These are phyloP conservation scores for Graphium sp. DNA, from an alignment of 2,329 filamentous ascomycete species.

Conservation along the genomic window DNA sequence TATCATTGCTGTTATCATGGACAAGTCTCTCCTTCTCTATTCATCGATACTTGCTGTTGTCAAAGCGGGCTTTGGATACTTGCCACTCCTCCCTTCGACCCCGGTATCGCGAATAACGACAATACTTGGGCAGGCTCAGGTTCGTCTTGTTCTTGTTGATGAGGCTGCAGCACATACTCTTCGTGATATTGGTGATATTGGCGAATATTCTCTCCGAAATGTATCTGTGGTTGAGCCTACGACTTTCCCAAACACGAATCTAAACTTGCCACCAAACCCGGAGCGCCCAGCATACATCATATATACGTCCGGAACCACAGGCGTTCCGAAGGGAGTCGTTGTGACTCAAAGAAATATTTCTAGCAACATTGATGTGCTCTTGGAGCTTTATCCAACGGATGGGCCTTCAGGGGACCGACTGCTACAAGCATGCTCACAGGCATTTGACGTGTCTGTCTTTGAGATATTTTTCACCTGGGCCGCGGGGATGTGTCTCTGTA, in stretches of 20 bases:
- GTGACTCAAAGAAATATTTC: constrained; percentile 62
- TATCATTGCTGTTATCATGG: constrained; percentile 58
- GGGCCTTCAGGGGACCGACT: constrained; percentile 39
- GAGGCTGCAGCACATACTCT: constrained; percentile 8
- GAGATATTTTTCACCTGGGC: constrained; percentile 81
- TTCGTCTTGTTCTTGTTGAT: constrained; percentile 27
- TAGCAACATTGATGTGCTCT: constrained; percentile 56
- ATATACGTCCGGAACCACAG: constrained; percentile 74
- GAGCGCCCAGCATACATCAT: constrained; percentile 56
- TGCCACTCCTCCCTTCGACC: constrained; percentile 63
- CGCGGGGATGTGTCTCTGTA: constrained; percentile 62
- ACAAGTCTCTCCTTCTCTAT: constrained; percentile 61
- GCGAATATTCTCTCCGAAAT: no score
- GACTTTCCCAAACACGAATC: constrained; percentile 16
- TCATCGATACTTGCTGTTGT: constrained; percentile 55
- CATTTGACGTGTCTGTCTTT: constrained; percentile 78
- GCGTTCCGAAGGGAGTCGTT: constrained; percentile 62
- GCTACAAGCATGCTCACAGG: constrained; percentile 69
- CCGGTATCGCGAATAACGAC: constrained; percentile 40
- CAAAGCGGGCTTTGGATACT: constrained; percentile 61
- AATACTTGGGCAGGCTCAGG: constrained; percentile 44
- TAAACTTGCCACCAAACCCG: constrained; percentile 18
- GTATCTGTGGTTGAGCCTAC: constrained; percentile 13
- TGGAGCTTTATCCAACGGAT: constrained; percentile 44
- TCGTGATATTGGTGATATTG: constrained; percentile 6